Conservation (phyloP, 495 filamentous ascomycete species). For the Paragyromitra xinjiangensis region DNA sequence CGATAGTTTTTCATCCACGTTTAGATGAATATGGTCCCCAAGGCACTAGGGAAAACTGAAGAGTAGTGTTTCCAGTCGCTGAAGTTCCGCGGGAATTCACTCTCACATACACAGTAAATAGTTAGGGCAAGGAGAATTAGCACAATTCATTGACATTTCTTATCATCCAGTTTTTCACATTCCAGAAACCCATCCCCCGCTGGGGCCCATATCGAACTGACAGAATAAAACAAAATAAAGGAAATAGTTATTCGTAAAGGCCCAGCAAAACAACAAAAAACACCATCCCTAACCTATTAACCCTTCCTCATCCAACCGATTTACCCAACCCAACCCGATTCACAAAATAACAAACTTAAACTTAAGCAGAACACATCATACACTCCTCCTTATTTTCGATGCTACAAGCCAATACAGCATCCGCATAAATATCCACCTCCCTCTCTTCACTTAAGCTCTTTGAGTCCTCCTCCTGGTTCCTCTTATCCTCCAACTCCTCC, state of each 20-base stretch:
- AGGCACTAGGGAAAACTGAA: neutral
- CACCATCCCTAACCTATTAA: slow-evolving; percentile 34
- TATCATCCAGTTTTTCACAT: slow-evolving; percentile 3
- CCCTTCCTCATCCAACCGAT: slow-evolving; percentile 19
- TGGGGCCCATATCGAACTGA: neutral
- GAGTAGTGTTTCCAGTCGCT: neutral
- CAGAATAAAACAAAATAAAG: slow-evolving; percentile 19
- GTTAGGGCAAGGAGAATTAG: neutral
- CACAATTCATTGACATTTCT: slow-evolving; percentile 5
- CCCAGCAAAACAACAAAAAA: slow-evolving; percentile 28
- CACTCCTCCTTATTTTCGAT: slow-evolving; percentile 81
- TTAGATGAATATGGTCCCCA: neutral
- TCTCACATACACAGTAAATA: neutral
- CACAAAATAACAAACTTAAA: slow-evolving; percentile 12
- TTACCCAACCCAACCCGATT: slow-evolving; percentile 12
- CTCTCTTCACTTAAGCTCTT: slow-evolving; percentile 72
- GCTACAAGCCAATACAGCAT: slow-evolving; percentile 87
- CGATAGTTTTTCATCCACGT: neutral
- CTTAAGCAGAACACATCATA: slow-evolving; percentile 75
- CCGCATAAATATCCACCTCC: slow-evolving; percentile 90
- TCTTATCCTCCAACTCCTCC: slow-evolving; percentile 60
- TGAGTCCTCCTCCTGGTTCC: slow-evolving; percentile 71
- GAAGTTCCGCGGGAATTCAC: no score
- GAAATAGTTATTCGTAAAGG: slow-evolving; percentile 42
- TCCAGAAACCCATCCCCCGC: neutral